Evolutionary conservation across 1,284 basidiomycete genomes (phyloP), one percentile per base, ranked within the genome.

Genomic region (Sanghuangporus weigelae): DNA sequence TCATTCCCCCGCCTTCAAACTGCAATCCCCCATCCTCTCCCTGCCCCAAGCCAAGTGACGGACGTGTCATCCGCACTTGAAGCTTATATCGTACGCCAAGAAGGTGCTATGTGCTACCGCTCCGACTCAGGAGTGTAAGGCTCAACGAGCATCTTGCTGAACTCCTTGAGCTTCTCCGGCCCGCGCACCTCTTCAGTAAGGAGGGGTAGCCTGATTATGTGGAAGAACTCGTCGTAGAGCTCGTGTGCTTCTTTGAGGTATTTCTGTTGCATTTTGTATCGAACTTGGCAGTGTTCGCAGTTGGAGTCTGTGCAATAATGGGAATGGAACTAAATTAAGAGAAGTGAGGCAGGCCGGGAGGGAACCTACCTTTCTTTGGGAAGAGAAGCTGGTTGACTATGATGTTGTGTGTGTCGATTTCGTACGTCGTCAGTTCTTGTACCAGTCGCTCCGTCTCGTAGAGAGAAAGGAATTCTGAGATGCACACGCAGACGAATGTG

Each of bases 381-480:
- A 94, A 98, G 49, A 99, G 81, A 10, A 99, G 80, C 77, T 99
- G 96, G 75, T 99, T 99, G 69, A 98, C 95, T 60, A 99, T 95
- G 70, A 99, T 99, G 74, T 96, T 95, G 77, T 99, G 96, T 53
- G 96, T 98, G 76, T 99, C 97, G 74, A 99, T 99, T 74, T 95
- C 95, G 77, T 99, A 99, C 57, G 87, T 81, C 12, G 96, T 96
- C 57, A 99, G 80, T 74, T 99, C 97, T 75, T 99, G 96, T 46
- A 99, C 93, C 53, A 99, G 83, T 36, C 96, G 91, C 76, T 99
- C 96, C 35, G 96, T 99, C 81, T 99, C 97, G 77, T 99, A 99
- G 23, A 99, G 80, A 23, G 96, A 98, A 69, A 99, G 79, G 84
- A 98, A 98, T 75, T 98, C 96, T 57, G 96, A 96, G 73, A 98